Evolutionary conservation across 2,329 filamentous ascomycete species (phyloP), one percentile per base, ranked within the genome.

Genomic region (Verticillium dahliae): DNA sequence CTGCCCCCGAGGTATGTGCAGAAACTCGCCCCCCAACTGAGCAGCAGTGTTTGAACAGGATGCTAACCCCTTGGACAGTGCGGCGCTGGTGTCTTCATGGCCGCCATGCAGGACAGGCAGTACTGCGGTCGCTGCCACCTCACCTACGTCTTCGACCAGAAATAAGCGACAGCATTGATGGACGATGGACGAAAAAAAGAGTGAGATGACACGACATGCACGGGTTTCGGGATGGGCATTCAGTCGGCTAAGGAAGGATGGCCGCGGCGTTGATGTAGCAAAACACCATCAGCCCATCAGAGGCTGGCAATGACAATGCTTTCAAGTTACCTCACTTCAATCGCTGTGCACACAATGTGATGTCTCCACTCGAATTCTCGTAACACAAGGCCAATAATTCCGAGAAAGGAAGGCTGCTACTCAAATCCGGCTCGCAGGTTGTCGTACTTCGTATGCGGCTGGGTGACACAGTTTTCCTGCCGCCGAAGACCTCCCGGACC

Each of bases 1-100:
- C 96, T 71, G 83, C 86, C 77, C 89, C 93, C 72, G 91, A 90
- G 76, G 91, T 95, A 81, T 83, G 90, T 13, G 5, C 2, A 37
- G 27, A 27, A 3, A 3, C 27, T 82, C 71, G 61, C 10, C 11
- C 22, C 41, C 15, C 18, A n/a, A 1, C 4, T 34, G 1, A 6
- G 22, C 4, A 10, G 11, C 1, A 4, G 22, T 1, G 0, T 4
- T 1, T 22, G 34, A 13, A 7, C 33, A 0, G 4, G n/a, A 7
- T 68, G 45, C 75, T 83, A 71, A 81, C 73, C 61, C 27, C 27
- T 27, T 60, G 18, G 52, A 57, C 67, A 96, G 92, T 99, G 95
- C 82, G 95, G 95, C 87, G 95, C 96, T 75, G 95, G 95, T 93
- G 90, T 99, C 85, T 99, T 99, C 90, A 99, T 99, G 95, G 95